These are phyloP conservation scores for Vitis cinerea DNA, from an alignment of 164 flowering plant genomes.

Conservation along the genomic window DNA sequence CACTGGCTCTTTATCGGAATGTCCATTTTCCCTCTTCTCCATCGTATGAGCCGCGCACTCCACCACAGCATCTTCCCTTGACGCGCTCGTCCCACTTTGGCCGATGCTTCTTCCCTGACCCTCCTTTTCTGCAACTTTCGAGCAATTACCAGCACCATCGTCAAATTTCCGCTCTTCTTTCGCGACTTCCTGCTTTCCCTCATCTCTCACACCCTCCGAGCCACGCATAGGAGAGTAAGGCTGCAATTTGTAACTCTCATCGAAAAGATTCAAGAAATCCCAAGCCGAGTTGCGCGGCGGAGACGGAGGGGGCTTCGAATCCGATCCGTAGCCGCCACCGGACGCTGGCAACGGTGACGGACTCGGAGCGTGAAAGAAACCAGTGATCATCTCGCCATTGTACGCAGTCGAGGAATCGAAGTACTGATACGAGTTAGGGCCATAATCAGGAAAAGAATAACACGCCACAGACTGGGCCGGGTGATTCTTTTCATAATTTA, in stretches of 20 bases:
- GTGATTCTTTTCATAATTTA: slow-evolving; percentile 1
- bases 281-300: slow-evolving; percentile 9
- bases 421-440: slow-evolving; percentile 21
- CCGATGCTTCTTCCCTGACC: too few relatives aligned
- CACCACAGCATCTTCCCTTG: too few relatives aligned
- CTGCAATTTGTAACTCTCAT: slow-evolving; percentile 21
- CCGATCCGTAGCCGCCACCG: background rate
- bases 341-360: background rate
- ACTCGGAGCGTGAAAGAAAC: too few relatives aligned
- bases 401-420: slow-evolving; percentile 15
- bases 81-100: too few relatives aligned
- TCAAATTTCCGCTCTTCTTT: background rate
- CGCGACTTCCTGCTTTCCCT: background rate
- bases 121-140: too few relatives aligned
- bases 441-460: too few relatives aligned
- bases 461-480: slow-evolving; percentile 12
- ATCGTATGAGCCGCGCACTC: too few relatives aligned
- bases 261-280: slow-evolving; percentile 40
- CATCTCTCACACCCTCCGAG: background rate
- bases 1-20: background rate
- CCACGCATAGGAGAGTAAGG: background rate
- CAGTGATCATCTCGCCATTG: too few relatives aligned
- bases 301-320: slow-evolving; percentile 1
- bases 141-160: too few relatives aligned
- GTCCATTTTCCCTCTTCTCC: too few relatives aligned